These are phyloP conservation scores for Handroanthus guayacan DNA, from an alignment of 257 asterid species.

Conservation along the genomic window DNA sequence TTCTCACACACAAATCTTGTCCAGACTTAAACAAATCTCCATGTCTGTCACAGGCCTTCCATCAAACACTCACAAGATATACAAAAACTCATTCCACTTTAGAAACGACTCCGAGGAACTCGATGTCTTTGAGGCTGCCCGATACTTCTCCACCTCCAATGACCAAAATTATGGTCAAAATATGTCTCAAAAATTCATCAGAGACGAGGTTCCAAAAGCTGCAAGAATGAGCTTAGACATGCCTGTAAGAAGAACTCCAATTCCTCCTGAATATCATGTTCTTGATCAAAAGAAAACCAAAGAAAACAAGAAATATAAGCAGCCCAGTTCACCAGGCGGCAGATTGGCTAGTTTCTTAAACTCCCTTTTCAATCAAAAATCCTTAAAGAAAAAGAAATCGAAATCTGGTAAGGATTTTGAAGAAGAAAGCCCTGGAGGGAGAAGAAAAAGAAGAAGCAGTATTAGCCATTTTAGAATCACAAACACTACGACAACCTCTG, in stretches of 20 bases:
- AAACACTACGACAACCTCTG: conserved; percentile 14
- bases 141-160: conserved; percentile 65
- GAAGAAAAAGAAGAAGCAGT: conserved; percentile 80
- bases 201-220: conserved; percentile 35
- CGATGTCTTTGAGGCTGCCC: conserved; percentile 87
- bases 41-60: conserved; percentile 42
- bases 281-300: conserved; percentile 38
- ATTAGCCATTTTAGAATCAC: conserved; percentile 64
- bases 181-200: conserved; percentile 17
- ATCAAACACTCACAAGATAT: conserved; percentile 42
- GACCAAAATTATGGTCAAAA: conserved; percentile 35
- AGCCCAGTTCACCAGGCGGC: conserved; percentile 89
- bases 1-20: neutral
- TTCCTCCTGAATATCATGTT: conserved; percentile 44
- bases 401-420: conserved; percentile 47
- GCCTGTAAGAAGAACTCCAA: conserved; percentile 45
- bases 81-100: conserved; percentile 60
- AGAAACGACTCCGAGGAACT: conserved; percentile 74
- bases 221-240: conserved; percentile 71
- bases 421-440: conserved; percentile 60
- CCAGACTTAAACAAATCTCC: neutral
- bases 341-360: conserved; percentile 76
- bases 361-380: conserved; percentile 73
- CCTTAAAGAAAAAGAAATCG: conserved; percentile 71
- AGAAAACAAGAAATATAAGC: conserved; percentile 54